These are phyloP conservation scores for Aureoboletus auriporus DNA, from an alignment of 768 basidiomycete species.

Conservation along the genomic window DNA sequence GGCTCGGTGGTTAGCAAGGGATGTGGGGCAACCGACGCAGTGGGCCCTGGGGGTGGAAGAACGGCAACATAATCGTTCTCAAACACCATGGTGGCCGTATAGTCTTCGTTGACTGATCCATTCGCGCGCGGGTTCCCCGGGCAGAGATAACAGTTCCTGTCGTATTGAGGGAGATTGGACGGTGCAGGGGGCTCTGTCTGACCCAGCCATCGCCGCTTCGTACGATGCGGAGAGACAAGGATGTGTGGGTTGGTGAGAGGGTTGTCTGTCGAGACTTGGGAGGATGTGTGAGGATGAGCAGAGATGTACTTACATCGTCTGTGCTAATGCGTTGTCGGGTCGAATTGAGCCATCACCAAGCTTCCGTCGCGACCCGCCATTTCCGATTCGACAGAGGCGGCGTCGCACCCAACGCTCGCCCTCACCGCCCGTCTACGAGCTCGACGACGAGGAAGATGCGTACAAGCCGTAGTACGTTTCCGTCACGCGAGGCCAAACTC, in stretches of 20 bases:
- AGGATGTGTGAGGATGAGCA: background rate
- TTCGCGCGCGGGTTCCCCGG: constrained; percentile 76
- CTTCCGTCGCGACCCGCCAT: constrained; percentile 8
- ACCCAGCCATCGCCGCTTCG: constrained; percentile 87
- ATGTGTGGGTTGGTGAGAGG: constrained; percentile 74
- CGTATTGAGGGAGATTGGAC: constrained; percentile 54
- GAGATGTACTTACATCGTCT: constrained; percentile 52
- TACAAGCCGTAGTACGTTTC: constrained; percentile 90
- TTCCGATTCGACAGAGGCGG: constrained; percentile 41
- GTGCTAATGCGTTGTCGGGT: constrained; percentile 63
- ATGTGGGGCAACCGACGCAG: constrained; percentile 47
- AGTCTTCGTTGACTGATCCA: constrained; percentile 65
- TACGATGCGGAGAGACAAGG: constrained; percentile 87
- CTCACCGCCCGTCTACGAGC: constrained; percentile 52
- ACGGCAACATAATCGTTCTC: constrained; percentile 84
- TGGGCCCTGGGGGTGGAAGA: constrained; percentile 57
- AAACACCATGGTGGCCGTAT: constrained; percentile 66
- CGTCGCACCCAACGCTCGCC: constrained; percentile 53
- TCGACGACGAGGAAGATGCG: constrained; percentile 57
- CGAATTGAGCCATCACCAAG: constrained; percentile 38
- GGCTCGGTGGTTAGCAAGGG: constrained; percentile 63
- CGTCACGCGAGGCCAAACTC: constrained; percentile 73
- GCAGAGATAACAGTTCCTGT: constrained; percentile 80
- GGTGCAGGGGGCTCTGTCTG: constrained; percentile 68
- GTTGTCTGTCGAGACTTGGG: constrained; percentile 51